phyloP scores from a whole-genome alignment of 108 stramenopile genomes.

The Cyclotella baltica region DNA sequence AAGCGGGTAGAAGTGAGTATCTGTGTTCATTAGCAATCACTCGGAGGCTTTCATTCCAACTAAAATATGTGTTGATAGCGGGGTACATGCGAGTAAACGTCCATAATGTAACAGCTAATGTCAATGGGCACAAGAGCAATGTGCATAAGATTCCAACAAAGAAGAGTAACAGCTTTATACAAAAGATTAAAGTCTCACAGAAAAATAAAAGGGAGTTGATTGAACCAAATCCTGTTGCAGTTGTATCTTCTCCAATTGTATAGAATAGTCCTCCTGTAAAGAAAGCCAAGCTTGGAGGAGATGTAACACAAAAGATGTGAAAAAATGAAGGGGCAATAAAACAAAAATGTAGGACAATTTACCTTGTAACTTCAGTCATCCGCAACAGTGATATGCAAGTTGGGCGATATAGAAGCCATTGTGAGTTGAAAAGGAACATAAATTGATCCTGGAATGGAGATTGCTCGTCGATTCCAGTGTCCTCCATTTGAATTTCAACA shows the following conservation, averaged over 20 bases:
- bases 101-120: constrained; percentile 12
- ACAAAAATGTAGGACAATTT: no score
- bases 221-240: not conserved
- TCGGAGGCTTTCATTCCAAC: not conserved
- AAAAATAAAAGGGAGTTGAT: constrained; percentile 8
- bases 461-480: not conserved
- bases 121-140: no score
- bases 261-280: constrained; percentile 21
- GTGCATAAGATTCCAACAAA: no score
- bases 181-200: not conserved
- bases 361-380: not conserved
- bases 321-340: no score
- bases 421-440: not conserved
- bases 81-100: constrained; percentile 21
- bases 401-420: not conserved
- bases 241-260: not conserved
- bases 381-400: no score
- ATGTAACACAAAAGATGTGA: not conserved
- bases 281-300: constrained; percentile 15
- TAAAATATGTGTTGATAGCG: not conserved
- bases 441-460: not conserved
- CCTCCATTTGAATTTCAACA: not conserved
- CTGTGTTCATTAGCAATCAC: not conserved
- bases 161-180: no score
- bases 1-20: not conserved